Evolutionary conservation across 805 yeast genomes (phyloP), one percentile per base, ranked within the genome.

Genomic region (Wickerhamomyces mucosus): DNA sequence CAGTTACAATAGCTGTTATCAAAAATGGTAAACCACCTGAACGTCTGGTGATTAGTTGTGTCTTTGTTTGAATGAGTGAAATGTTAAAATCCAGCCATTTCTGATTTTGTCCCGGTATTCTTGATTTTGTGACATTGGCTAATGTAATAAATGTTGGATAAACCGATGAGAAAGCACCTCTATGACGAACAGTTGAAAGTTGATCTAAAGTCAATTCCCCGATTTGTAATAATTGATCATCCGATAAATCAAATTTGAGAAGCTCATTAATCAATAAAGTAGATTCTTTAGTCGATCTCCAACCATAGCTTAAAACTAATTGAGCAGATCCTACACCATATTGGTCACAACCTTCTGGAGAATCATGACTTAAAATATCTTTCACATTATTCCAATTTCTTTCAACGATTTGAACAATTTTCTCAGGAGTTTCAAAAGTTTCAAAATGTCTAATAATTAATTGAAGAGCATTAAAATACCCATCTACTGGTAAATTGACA

Each of bases 11-110:
- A 1, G 82, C 92, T 1, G 92, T 69, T 11, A 89, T 63, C 32
- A 89, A 59, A 44, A 62, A 78, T 2, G 97, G 97, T 13, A 92
- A 56, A 1, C 97, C 96, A 3, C 95, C 97, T 1, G 96, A 86
- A 41, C 97, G 65, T 50, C 97, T 68, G 0, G 95, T 81, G 31
- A 88, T 79, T 28, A 71, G 68, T 45, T 84, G 88, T 0, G 79
- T 63, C 43, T 69, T 72, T 1, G 61, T 61, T 37, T 67, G 65
- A 17, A 83, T 58, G 28, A 73, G 50, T 4, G 51, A 46, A 12
- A 86, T 43, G 41, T 72, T 78, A n/a, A 60, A 53, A 12, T 61
- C 48, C 3, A 86, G 53, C 95, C 94, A 84, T 11, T 41, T 34
- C 9, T 49, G 45, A 5, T 88, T 75, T 25, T 57, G 59, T 0